phyloP scores from a whole-genome alignment of 2,329 filamentous ascomycete genomes.

The Chrysoporthe deuterocubensis region DNA sequence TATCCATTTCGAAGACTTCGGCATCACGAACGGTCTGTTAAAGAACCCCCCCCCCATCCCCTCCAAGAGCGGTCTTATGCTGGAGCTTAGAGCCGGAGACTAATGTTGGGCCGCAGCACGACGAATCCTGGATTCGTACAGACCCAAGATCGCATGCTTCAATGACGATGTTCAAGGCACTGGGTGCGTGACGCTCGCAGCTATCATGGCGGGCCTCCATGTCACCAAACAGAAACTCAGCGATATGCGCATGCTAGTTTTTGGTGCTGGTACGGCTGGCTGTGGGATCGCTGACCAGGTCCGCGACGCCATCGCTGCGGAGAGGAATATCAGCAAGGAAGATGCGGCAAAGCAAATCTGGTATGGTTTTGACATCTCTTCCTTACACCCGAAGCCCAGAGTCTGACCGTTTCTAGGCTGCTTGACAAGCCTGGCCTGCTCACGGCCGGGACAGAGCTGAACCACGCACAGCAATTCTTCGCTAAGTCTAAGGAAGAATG shows the following conservation, averaged over 20 bases:
- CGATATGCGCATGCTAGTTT: conserved; percentile 74
- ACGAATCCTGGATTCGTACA: conserved; percentile 76
- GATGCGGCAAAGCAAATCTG: conserved; percentile 82
- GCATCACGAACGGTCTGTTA: conserved; percentile 66
- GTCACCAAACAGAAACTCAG: conserved; percentile 68
- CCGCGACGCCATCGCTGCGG: conserved; percentile 74
- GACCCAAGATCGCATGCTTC: conserved; percentile 77
- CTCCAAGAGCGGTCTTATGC: background rate
- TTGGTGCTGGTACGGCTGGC: conserved; percentile 81
- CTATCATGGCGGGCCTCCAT: conserved; percentile 75
- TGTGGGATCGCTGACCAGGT: conserved; percentile 87
- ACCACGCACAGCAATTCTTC: conserved; percentile 69
- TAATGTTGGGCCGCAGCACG: conserved; percentile 51
- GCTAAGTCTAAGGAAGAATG: conserved; percentile 68
- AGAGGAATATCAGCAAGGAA: conserved; percentile 68
- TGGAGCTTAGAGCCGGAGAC: background rate
- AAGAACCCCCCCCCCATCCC: too few species aligned
- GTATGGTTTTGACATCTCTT: conserved; percentile 44
- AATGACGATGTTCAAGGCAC: conserved; percentile 93
- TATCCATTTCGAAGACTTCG: conserved; percentile 91
- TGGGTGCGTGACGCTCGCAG: conserved; percentile 83
- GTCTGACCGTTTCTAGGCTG: conserved; percentile 54
- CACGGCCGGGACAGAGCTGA: conserved; percentile 54
- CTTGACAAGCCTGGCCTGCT: conserved; percentile 83
- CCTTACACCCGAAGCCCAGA: background rate